Conservation (phyloP, 1,284 basidiomycete species). For the Moesziomyces sp. region DNA sequence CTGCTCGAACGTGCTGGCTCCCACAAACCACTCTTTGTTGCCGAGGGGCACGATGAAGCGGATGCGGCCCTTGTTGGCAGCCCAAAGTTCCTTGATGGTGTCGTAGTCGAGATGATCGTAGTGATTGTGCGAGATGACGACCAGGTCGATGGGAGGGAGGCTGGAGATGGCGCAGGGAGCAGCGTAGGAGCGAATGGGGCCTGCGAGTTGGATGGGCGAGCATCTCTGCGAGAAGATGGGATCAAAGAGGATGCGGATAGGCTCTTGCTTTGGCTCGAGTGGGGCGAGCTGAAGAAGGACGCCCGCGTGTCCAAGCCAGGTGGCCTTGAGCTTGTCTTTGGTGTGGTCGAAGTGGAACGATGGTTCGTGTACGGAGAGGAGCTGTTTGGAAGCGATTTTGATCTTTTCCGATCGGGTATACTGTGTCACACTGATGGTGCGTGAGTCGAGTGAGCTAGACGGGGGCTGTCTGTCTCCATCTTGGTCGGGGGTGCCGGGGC, state of each 20-base stretch:
- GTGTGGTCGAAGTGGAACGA: conserved; percentile 28
- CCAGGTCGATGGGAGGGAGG: conserved; percentile 60
- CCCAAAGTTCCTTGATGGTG: conserved; percentile 57
- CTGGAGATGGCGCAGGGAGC: conserved; percentile 53
- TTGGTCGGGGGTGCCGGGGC: conserved; percentile 15
- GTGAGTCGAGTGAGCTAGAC: conserved; percentile 1
- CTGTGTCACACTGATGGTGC: conserved; percentile 7
- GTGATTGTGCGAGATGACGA: conserved; percentile 66
- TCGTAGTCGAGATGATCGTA: conserved; percentile 65
- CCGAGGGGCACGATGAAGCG: conserved; percentile 63
- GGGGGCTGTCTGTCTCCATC: conserved; percentile 2
- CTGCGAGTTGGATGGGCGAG: conserved; percentile 60
- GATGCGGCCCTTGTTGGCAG: conserved; percentile 32
- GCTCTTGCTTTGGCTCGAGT: conserved; percentile 6
- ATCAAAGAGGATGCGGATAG: conserved; percentile 59
- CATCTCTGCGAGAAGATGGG: conserved; percentile 65
- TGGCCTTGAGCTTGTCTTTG: conserved; percentile 32
- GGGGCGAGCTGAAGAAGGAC: conserved; percentile 57
- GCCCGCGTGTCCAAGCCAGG: conserved; percentile 65
- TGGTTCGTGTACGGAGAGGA: conserved; percentile 35
- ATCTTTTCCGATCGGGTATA: conserved; percentile 28
- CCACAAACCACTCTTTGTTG: conserved; percentile 59
- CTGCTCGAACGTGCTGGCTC: conserved; percentile 2
- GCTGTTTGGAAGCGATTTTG: conserved; percentile 27
- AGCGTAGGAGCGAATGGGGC: conserved; percentile 54